Percentiles rank a stretch among this genome's conserved stretches.
phyloP scores from a whole-genome alignment of 306 rosid genomes.

The Trifolium fragiferum region DNA sequence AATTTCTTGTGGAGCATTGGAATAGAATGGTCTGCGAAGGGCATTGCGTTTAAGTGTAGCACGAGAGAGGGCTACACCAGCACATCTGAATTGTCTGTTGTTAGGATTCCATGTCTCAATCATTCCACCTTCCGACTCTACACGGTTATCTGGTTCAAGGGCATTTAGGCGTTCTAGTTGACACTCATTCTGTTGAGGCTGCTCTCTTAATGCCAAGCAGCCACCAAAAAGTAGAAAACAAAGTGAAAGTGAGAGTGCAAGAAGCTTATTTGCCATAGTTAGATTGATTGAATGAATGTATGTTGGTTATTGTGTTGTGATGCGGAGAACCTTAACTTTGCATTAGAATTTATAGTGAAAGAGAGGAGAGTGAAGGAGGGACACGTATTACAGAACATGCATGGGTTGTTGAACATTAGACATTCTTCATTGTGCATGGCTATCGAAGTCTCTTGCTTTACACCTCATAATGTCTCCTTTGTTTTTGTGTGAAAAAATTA shows the following conservation, averaged over 20 bases:
- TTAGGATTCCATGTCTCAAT: constrained; percentile 53
- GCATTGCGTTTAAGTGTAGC: constrained; percentile 30
- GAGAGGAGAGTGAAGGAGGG: constrained; percentile 8
- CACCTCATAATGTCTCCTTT: constrained; percentile 50
- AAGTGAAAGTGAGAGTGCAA: constrained; percentile 48
- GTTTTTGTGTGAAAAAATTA: too few relatives aligned
- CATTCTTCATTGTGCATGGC: constrained; percentile 63
- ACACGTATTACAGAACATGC: constrained; percentile 39
- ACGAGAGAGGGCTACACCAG: constrained; percentile 44
- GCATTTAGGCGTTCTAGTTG: constrained; percentile 31
- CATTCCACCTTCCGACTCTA: constrained; percentile 34
- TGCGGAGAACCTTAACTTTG: constrained; percentile 31
- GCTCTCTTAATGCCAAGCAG: constrained; percentile 36
- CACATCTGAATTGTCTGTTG: constrained; percentile 36
- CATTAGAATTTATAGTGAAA: constrained; percentile 29
- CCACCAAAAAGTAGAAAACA: constrained; percentile 50
- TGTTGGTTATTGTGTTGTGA: constrained; percentile 8
- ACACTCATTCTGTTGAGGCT: constrained; percentile 37
- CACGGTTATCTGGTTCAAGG: constrained; percentile 40
- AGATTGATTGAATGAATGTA: neutral
- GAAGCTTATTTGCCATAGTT: constrained; percentile 54
- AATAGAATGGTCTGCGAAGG: constrained; percentile 45
- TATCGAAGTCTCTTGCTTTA: constrained; percentile 24
- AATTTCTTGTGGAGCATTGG: constrained; percentile 44
- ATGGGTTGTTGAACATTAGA: constrained; percentile 27